Evolutionary conservation across 345 rosid species (phyloP), one percentile per base, ranked within the genome.

Genomic region (Brassica rapa): DNA sequence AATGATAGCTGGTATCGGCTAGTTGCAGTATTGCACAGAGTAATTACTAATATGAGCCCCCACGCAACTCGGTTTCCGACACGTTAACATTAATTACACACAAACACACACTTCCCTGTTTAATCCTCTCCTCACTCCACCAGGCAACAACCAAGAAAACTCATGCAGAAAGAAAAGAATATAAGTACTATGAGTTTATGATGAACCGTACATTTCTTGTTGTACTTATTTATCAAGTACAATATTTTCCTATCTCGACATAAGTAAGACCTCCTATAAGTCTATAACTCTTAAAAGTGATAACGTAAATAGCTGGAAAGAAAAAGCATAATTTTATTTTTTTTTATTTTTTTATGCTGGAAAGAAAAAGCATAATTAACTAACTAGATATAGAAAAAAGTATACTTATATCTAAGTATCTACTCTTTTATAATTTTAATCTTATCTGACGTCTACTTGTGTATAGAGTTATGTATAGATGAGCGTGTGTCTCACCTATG

Each of bases 31-130:
- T 27, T 27, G 30, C 62, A 65, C 23, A 57, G 3, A 41, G 72
- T 72, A 65, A 71, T 65, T 78, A 65, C 35, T 16, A 56, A 41
- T 60, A 43, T 73, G 77, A 60, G 82, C 62, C 73, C 64, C 68
- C 74, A 67, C 56, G 77, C 77, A 72, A 49, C 69, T 49, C 24
- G 74, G 63, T 72, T 72, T 79, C 82, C 68, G 69, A 72, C 77
- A 72, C 33, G 61, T 24, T 37, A 27, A 41, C 16, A 35, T 70
- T 70, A 70, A 35, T 16, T 27, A 59, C 62, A 21, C 59, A 57
- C 72, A 59, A 51, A 21, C 60, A 57, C 72, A 57, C 72, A 43
- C 72, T 21, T 24, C 33, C 62, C 21, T 66, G 55, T 41, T 71
- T 27, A 25, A 14, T 68, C 23, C 15, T 70, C 39, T 68, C 23